Conservation (phyloP, 2,329 filamentous ascomycete species). For the Tolypocladium inflatum region DNA sequence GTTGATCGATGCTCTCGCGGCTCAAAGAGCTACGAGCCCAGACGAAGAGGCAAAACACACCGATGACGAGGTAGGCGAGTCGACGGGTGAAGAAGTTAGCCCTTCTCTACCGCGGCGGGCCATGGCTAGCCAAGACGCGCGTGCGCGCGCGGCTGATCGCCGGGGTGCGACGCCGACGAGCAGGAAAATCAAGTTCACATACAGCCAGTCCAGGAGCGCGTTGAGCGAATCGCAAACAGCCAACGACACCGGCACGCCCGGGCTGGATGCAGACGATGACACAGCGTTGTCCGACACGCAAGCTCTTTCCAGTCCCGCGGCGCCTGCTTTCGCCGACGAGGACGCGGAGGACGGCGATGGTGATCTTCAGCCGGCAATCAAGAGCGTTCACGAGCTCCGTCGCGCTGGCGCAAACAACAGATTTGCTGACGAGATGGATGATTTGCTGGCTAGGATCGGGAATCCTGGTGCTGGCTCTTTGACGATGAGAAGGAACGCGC, state of each 20-base stretch:
- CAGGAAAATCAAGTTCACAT: constrained; percentile 24
- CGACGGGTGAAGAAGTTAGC: background rate
- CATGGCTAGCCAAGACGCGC: constrained; percentile 3
- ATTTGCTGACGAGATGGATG: constrained; percentile 56
- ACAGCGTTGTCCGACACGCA: constrained; percentile 12
- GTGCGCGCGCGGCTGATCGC: constrained; percentile 14
- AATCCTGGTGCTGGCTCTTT: constrained; percentile 33
- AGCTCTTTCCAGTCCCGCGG: constrained; percentile 12
- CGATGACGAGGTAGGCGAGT: constrained; percentile 1
- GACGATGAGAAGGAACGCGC: constrained; percentile 46
- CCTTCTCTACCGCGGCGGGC: background rate
- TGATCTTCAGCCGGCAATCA: constrained; percentile 40
- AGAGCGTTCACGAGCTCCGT: constrained; percentile 55
- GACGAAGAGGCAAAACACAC: background rate
- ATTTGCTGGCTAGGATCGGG: constrained; percentile 52
- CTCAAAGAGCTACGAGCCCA: constrained; percentile 1
- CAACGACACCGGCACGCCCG: constrained; percentile 10
- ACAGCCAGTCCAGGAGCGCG: constrained; percentile 22
- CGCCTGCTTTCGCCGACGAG: constrained; percentile 15
- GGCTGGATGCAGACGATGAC: constrained; percentile 5
- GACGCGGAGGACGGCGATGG: constrained; percentile 26
- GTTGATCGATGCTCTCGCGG: constrained; percentile 9
- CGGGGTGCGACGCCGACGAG: constrained; percentile 15
- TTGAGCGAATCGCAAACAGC: constrained; percentile 16
- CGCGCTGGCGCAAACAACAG: constrained; percentile 58